These are phyloP conservation scores for Candida tetrigidarum DNA, from an alignment of 1,139 yeast species.

Conservation along the genomic window DNA sequence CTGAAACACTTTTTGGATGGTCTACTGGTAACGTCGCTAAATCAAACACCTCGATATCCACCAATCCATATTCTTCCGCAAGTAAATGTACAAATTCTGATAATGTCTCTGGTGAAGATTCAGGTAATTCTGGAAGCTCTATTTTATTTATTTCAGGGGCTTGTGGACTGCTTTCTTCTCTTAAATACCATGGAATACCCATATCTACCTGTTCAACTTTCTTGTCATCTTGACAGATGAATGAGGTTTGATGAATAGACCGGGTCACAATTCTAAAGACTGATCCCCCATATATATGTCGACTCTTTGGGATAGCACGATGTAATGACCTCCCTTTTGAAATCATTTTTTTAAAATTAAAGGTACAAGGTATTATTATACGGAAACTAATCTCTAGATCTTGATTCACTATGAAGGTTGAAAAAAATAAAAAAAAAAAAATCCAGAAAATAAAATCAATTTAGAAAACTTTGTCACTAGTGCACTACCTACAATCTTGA, in stretches of 20 bases:
- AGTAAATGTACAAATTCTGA: constrained; percentile 48
- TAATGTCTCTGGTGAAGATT: constrained; percentile 55
- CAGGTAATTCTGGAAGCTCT: constrained; percentile 56
- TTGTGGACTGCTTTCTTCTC: constrained; percentile 52
- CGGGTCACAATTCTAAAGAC: not conserved
- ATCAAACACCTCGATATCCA: constrained; percentile 62
- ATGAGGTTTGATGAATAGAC: not conserved
- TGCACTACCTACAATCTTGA: not conserved
- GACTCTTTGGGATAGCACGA: not conserved
- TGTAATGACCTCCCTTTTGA: not conserved
- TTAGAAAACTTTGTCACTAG: not conserved
- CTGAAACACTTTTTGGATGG: constrained; percentile 41
- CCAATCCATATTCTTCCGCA: constrained; percentile 66
- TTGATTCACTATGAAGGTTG: not conserved
- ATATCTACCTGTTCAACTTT: constrained; percentile 9
- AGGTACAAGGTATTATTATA: not conserved
- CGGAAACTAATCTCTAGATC: not conserved
- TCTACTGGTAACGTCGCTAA: constrained; percentile 36
- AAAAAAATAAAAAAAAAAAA: constrained; percentile 1
- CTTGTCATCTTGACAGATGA: not conserved
- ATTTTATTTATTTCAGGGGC: constrained; percentile 26
- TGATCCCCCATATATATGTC: not conserved
- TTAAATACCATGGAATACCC: constrained; percentile 65
- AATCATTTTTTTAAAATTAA: not conserved
- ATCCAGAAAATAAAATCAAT: not conserved